Percentiles rank a stretch among this genome's conserved stretches.
These are phyloP conservation scores for Epichloe coenophiala DNA, from an alignment of 2,329 filamentous ascomycete species.

Conservation along the genomic window DNA sequence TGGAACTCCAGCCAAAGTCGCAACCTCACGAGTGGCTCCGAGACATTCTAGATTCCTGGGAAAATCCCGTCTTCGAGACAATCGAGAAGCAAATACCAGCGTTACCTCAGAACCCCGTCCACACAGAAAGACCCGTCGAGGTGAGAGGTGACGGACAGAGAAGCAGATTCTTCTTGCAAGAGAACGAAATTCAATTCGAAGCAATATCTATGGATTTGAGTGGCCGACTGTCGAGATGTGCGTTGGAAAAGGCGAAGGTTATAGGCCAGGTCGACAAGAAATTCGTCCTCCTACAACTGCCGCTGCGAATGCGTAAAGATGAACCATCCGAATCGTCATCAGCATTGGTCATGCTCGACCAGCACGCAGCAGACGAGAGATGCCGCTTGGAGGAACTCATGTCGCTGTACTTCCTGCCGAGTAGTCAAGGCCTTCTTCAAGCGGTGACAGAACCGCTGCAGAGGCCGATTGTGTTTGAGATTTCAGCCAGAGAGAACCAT, in stretches of 20 bases:
- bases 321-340: constrained; percentile 13
- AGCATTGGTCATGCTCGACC: constrained; percentile 70
- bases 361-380: constrained; percentile 90
- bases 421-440: constrained; percentile 2
- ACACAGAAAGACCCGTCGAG: not conserved
- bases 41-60: constrained; percentile 49
- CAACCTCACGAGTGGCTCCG: constrained; percentile 40
- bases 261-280: constrained; percentile 81
- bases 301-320: constrained; percentile 8
- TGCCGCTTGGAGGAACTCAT: constrained; percentile 66
- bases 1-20: constrained; percentile 4
- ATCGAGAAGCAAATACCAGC: constrained; percentile 32
- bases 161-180: constrained; percentile 4
- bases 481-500: constrained; percentile 44
- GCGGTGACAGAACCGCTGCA: constrained; percentile 26
- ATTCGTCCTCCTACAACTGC: constrained; percentile 63
- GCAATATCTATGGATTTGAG: constrained; percentile 16
- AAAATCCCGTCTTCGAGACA: constrained; percentile 61
- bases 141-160: constrained; percentile 1
- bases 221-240: constrained; percentile 46
- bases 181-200: constrained; percentile 16
- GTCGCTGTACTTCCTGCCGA: constrained; percentile 28
- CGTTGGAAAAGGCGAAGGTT: constrained; percentile 46
- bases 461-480: constrained; percentile 49
- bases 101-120: constrained; percentile 13